A percentile compares a stretch with the other conserved stretches of the same genome.
These are phyloP conservation scores for Babesia caballi DNA, from an alignment of 169 alveolate genomes.

Conservation along the genomic window DNA sequence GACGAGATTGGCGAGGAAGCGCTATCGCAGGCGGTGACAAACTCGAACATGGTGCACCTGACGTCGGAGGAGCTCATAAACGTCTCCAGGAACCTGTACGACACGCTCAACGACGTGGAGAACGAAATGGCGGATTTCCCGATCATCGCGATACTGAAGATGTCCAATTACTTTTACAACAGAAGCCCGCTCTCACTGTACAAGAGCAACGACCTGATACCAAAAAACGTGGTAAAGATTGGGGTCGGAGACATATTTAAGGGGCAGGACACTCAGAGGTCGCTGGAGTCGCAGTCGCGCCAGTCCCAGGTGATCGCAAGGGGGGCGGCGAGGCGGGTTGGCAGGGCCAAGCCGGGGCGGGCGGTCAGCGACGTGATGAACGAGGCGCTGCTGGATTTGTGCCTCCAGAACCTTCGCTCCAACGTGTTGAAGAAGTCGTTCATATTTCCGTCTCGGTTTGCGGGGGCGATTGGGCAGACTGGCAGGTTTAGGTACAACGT, in stretches of 20 bases:
- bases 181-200: slow-evolving; percentile 16
- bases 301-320: not conserved
- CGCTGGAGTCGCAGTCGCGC: not conserved
- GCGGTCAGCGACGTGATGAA: not conserved
- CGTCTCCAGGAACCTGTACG: slow-evolving; percentile 53
- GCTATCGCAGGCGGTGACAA: slow-evolving; percentile 12
- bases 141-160: slow-evolving; percentile 15
- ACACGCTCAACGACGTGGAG: slow-evolving; percentile 34
- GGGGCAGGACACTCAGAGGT: not conserved
- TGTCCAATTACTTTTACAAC: slow-evolving; percentile 23
- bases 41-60: slow-evolving; percentile 40
- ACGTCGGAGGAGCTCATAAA: slow-evolving; percentile 57
- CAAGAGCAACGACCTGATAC: not conserved
- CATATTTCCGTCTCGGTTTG: slow-evolving; percentile 9
- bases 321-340: not conserved
- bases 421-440: slow-evolving; percentile 12
- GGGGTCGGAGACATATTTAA: slow-evolving; percentile 2
- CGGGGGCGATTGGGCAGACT: not conserved
- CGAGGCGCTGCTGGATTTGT: not conserved
- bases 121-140: slow-evolving; percentile 57
- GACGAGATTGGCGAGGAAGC: slow-evolving; percentile 14
- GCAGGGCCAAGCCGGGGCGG: not conserved
- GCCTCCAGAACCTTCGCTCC: not conserved
- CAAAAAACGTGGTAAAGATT: slow-evolving; percentile 4
- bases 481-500: slow-evolving; percentile 9